Percentiles rank a stretch among this genome's conserved stretches.
These are phyloP conservation scores for Hyaloscypha finlandica DNA, from an alignment of 495 filamentous ascomycete genomes.

Conservation along the genomic window DNA sequence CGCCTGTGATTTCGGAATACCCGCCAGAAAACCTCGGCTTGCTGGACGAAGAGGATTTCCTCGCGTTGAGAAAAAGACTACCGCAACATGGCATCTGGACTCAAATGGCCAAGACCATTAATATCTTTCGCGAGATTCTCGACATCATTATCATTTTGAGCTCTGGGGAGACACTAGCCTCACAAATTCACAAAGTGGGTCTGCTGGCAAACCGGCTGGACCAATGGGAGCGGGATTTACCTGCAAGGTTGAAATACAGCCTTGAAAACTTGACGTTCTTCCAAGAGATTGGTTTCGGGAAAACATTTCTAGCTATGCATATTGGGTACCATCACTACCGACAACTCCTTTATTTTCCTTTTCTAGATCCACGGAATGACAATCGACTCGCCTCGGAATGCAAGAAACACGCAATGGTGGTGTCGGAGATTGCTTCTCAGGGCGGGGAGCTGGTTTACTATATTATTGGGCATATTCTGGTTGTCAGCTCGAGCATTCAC, in stretches of 20 bases:
- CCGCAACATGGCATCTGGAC: conserved; percentile 9
- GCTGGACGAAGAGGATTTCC: conserved; percentile 13
- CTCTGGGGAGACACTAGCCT: background rate
- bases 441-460: conserved; percentile 12
- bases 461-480: conserved; percentile 16
- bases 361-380: conserved; percentile 13
- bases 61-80: background rate
- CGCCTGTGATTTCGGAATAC: conserved; percentile 6
- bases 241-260: conserved; percentile 7
- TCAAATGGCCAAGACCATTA: conserved; percentile 15
- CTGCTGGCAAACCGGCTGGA: background rate
- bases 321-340: conserved; percentile 13
- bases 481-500: conserved; percentile 14
- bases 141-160: background rate
- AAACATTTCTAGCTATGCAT: conserved; percentile 14
- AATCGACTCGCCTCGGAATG: conserved; percentile 3
- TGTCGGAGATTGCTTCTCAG: conserved; percentile 14
- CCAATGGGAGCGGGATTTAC: conserved; percentile 1
- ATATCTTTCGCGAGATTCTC: conserved; percentile 8
- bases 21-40: background rate
- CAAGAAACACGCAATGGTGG: conserved; percentile 15
- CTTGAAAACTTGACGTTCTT: conserved; percentile 10
- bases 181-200: background rate
- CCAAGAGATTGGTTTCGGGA: conserved; percentile 7
- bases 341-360: conserved; percentile 16